Evolutionary conservation across 2,329 filamentous ascomycete species (phyloP), one percentile per base, ranked within the genome.

Genomic region (Calonectria henricotiae): DNA sequence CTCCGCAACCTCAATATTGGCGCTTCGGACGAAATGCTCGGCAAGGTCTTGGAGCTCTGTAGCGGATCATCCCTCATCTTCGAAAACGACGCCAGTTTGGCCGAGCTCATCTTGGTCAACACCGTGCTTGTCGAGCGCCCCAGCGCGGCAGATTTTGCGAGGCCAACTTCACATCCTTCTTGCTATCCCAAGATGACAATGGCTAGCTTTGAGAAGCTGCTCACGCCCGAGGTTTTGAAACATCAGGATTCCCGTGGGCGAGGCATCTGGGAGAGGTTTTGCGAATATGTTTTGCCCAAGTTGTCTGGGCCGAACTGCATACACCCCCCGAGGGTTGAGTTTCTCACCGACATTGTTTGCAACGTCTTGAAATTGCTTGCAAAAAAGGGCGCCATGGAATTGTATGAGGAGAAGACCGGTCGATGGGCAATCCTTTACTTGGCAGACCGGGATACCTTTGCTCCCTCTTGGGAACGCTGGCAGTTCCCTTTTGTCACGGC

Each of bases 71-170:
- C 76, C 6, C 27, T 76, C 6, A 51, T 67, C 5, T 76, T 74
- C 11, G 2, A 15, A 1, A 39, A 73, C 3, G 78, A 75, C 3
- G 46, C 62, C 4, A 79, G 77, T 6, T 73, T 78, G 3, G 76
- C 78, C 15, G 80, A 82, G 67, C 80, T 76, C 1, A 76, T 82
- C 2, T 74, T 82, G 20, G 73, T 69, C 1, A 79, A 78, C 27
- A 78, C 75, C 6, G 71, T 60, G 27, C 68, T 76, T 25, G n/a
- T 32, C 12, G n/a, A 39, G 27, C 17, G 55, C 37, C 5, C 32
- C 39, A 41, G 55, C 23, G 2, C 43, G 13, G 30, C 32, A 5
- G 12, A 54, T 20, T 60, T 44, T 32, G 8, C 35, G 2, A 11
- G 32, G 4, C 65, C 74, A 11, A 74, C 75, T 2, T 51, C 68